These are phyloP conservation scores for Phaeoacremonium minimum DNA, from an alignment of 2,329 filamentous ascomycete genomes.

Conservation along the genomic window DNA sequence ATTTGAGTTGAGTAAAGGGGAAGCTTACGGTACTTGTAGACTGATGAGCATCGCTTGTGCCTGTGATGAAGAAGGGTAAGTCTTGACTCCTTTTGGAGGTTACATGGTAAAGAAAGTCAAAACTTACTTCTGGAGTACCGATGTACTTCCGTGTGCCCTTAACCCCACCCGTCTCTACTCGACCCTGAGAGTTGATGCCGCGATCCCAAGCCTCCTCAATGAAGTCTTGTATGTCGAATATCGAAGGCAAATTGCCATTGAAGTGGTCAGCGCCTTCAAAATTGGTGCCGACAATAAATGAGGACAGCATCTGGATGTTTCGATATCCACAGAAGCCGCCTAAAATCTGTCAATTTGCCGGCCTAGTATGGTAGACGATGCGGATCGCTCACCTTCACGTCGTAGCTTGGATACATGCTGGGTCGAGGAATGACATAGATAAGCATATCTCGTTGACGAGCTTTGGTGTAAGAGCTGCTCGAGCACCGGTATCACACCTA, in stretches of 20 bases:
- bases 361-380: neutral
- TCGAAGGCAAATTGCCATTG: conserved; percentile 59
- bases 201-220: conserved; percentile 88
- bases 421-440: conserved; percentile 72
- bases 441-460: conserved; percentile 61
- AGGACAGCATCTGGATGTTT: conserved; percentile 88
- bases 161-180: conserved; percentile 81
- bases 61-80: too few species aligned
- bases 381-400: conserved; percentile 60
- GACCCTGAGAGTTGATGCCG: conserved; percentile 71
- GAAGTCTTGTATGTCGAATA: conserved; percentile 77
- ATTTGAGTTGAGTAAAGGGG: neutral
- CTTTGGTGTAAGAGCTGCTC: conserved; percentile 62
- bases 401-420: conserved; percentile 78
- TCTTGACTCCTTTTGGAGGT: neutral
- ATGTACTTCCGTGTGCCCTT: conserved; percentile 91
- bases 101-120: neutral
- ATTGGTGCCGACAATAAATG: conserved; percentile 63
- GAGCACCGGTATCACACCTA: conserved; percentile 58
- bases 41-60: conserved; percentile 74
- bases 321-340: conserved; percentile 93
- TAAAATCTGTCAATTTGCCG: conserved; percentile 14
- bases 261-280: conserved; percentile 58
- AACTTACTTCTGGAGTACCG: conserved; percentile 75
- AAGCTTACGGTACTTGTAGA: conserved; percentile 59